Base-by-base conservation (phyloP, 345 rosid genomes). In the Mallotus nudiflorus region DNA sequence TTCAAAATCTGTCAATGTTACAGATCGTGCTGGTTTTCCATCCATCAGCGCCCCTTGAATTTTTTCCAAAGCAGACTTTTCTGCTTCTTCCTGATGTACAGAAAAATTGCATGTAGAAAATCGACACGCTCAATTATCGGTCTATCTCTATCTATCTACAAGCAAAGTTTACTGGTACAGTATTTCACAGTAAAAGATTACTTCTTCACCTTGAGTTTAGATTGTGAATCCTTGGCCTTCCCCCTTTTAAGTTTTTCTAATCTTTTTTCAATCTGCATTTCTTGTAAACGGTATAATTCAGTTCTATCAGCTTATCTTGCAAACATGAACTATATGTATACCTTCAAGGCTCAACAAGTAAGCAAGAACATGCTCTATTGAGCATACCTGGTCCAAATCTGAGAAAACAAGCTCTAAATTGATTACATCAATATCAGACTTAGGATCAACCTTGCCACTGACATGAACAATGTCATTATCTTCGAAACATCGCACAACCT, bases 401-500 rank as follows among this genome's bases (percentile, higher is more conserved):
- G 93, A 87, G 83, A 91, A 94, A 59, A 86, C 82, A 63, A 91
- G 96, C 75, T 94, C 96, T 58, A 94, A 86, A 81, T 91, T 94
- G 76, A 94, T 94, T 70, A 94, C 96, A 64, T 94, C 98, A 65
- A 91, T 85, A 75, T 94, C 98, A 72, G 96, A 87, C 82, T 80
- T 90, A 3, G 98, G 98, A 87, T 91, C 93, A 48, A 91, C 92
- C 81, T 85, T 86, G 35, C 92, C 91, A 80, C 73, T 94, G 60
- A 94, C 97, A 27, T 88, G 98, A 76, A 94, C 82, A 71, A 90
- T 90, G 82, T 94, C 98, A 57, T 90, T 88, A 76, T 94, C 97
- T 76, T 91, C 95, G 35, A 94, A 94, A 83, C 98, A 91, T 27
- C 95, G 85, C 19, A 94, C 98, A 64, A 91, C 96, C 98, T 94